These are phyloP conservation scores for Gracilariopsis chorda DNA, from an alignment of 23 red algal genomes.

Conservation along the genomic window DNA sequence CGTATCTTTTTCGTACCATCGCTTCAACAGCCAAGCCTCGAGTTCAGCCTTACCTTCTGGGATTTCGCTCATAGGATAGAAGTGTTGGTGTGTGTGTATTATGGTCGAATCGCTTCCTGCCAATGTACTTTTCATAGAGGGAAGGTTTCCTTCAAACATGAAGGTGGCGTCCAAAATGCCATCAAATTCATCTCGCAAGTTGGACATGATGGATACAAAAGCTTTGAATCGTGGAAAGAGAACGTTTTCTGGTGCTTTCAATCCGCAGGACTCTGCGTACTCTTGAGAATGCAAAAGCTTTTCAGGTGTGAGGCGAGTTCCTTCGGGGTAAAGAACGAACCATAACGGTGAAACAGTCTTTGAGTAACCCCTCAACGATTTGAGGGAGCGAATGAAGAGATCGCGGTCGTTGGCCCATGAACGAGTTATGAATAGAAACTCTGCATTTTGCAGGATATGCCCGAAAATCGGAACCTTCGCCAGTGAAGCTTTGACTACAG, in stretches of 20 bases:
- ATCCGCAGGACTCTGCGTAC: not conserved
- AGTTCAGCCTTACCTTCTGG: slow-evolving; percentile 46
- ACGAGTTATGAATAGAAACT: slow-evolving; percentile 52
- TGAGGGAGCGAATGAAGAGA: slow-evolving; percentile 8
- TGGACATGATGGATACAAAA: slow-evolving; percentile 32
- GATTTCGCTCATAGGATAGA: slow-evolving; percentile 33
- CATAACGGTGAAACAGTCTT: slow-evolving; percentile 34
- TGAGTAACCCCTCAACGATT: slow-evolving; percentile 17
- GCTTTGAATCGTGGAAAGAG: slow-evolving; percentile 81
- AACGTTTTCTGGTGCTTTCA: slow-evolving; percentile 35
- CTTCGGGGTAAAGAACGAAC: slow-evolving; percentile 76
- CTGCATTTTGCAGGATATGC: slow-evolving; percentile 36
- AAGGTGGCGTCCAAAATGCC: slow-evolving; percentile 68
- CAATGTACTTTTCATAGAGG: slow-evolving; percentile 10
- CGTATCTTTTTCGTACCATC: slow-evolving; percentile 63
- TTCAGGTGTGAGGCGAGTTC: slow-evolving; percentile 44
- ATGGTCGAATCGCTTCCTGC: slow-evolving; percentile 17
- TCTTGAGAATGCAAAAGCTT: slow-evolving; percentile 42
- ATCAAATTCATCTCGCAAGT: slow-evolving; percentile 35
- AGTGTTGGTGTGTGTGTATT: slow-evolving; percentile 22
- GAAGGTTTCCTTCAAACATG: slow-evolving; percentile 51
- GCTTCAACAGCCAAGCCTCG: slow-evolving; percentile 36
- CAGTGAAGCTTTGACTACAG: slow-evolving; percentile 66
- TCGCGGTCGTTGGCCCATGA: slow-evolving; percentile 52
- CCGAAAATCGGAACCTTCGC: slow-evolving; percentile 66